Evolutionary conservation across 75 land plant genomes (phyloP), one percentile per base, ranked within the genome.

Genomic region (Pseudotsuga menziesii): DNA sequence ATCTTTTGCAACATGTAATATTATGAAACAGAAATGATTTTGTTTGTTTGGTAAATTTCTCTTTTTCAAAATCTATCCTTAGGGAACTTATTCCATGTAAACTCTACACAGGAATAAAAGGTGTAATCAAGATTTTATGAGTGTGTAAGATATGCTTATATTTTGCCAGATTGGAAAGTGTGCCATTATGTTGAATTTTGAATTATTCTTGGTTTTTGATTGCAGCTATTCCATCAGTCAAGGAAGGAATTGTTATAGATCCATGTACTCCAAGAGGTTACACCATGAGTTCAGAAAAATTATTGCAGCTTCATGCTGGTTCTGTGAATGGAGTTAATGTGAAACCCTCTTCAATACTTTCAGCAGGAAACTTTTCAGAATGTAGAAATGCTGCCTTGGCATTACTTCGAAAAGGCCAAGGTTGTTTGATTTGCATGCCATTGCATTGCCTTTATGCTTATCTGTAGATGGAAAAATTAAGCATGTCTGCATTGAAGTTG

Each of bases 221-320:
- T 87, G 82, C 82, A 88, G 89, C 84, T 75, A 59, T 77, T 57
- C 61, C 60, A 76, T 81, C 85, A 76, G 62, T 76, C 32, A 77
- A 79, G 23, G 67, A 77, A 26, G 82, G 61, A 58, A 77, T 77
- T 19, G 75, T 79, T 22, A 61, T 79, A 75, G 93, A 97, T 89
- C 99, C 99, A 64, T 97, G 99, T 63, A 88, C 92, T 72, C 99
- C 99, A 48, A 89, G 72, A 78, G 99, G 99, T 36, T 94, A 92
- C 74, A 26, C 66, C 57, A 82, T 74, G 76, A 79, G 78, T 41
- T 5, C 58, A 56, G 81, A 84, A 25, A 63, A 58, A 58, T 59
- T 83, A 56, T 70, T 36, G 66, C 79, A 57, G 74, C 82, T 82
- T 44, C 75, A 91, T 66, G 80, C 76, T 61, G 80, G 36, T 80